Evolutionary conservation across 257 asterid species (phyloP).

Genomic region (Ajuga chamaepitys): DNA sequence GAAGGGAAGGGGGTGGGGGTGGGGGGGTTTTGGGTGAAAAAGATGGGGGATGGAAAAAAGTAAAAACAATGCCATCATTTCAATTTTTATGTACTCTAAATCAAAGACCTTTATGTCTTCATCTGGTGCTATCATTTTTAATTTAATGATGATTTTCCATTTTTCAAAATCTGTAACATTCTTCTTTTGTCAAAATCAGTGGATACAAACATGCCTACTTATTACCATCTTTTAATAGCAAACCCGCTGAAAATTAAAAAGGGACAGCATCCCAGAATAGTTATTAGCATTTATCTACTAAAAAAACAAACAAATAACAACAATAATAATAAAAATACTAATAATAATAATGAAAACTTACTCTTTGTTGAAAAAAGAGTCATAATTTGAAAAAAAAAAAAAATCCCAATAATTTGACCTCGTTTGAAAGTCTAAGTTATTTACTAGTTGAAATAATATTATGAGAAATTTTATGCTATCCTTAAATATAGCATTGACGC

Average conservation of each 20-base stretch:
- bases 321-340: too few species aligned
- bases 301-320: too few species aligned
- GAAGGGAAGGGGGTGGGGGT: too few species aligned
- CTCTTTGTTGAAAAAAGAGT: too few species aligned
- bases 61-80: conserved; percentile 22
- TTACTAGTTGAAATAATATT: too few species aligned
- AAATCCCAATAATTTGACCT: too few species aligned
- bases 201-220: conserved; percentile 17
- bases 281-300: background rate
- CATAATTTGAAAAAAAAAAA: too few species aligned
- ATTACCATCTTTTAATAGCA: conserved; percentile 1
- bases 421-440: too few species aligned
- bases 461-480: too few species aligned
- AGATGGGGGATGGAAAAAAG: background rate
- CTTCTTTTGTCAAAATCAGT: conserved; percentile 25
- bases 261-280: background rate
- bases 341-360: too few species aligned
- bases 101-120: conserved; percentile 41
- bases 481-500: too few species aligned
- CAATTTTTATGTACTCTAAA: background rate
- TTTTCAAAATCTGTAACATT: conserved; percentile 20
- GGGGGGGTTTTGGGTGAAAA: conserved; percentile 9
- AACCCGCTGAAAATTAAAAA: background rate
- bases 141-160: conserved; percentile 4
- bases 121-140: conserved; percentile 30